Evolutionary conservation across 345 rosid species (phyloP), one percentile per base, ranked within the genome.

Genomic region (Clarkia xantiana): DNA sequence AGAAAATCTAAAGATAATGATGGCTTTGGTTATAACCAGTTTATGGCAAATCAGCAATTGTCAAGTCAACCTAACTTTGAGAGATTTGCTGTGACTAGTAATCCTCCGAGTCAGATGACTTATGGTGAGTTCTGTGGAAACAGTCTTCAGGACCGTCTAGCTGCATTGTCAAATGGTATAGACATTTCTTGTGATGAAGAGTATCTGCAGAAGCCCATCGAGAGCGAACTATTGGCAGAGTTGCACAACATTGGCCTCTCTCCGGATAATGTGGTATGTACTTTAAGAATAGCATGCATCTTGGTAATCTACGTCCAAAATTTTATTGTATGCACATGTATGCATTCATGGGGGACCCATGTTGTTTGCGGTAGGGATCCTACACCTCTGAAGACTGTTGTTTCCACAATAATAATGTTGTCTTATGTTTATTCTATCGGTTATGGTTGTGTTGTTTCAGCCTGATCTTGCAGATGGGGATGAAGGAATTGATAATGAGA

Each of bases 381-480:
- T n/a, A n/a, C n/a, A n/a, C n/a, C n/a, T n/a, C n/a, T n/a, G n/a
- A n/a, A n/a, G n/a, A n/a, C n/a, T 5, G 25, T 6, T 29, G 36
- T 54, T 15, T 34, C 42, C 16, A 4, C 11, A 42, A 29, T 53
- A n/a, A n/a, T n/a, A n/a, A n/a, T n/a, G n/a, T n/a, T n/a, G n/a
- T n/a, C n/a, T n/a, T 40, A 14, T 3, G 46, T 42, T 1, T 10
- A 1, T 11, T 23, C 39, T 52, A 6, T 2, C 5, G 9, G 4
- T 42, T 19, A n/a, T 55, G 50, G 57, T 16, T 64, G 54, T 25
- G 9, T 34, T 46, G 40, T 57, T 38, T 63, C 66, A 77, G 83
- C 83, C 83, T 66, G 79, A 71, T 71, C 71, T 77, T 47, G 69
- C 73, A 34, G 77, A 77, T 64, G 71, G 73, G 44, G 83, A 77